Percentiles rank a stretch among this genome's conserved stretches.
Evolutionary conservation across 176 grass and related monocot genomes (phyloP).

Genomic region (Ensete ventricosum): DNA sequence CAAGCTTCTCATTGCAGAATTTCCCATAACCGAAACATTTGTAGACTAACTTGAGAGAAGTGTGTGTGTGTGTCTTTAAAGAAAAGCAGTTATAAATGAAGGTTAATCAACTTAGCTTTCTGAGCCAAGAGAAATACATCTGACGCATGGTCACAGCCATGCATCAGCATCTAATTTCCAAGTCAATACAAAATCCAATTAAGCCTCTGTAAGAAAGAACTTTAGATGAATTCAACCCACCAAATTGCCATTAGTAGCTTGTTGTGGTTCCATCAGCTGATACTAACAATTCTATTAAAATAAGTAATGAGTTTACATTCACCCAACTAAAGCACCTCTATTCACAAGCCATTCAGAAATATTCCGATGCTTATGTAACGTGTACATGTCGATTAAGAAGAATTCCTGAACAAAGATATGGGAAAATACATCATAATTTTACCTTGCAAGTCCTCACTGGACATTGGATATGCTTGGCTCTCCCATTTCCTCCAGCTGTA

Average conservation of each 20-base stretch:
- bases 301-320: background rate
- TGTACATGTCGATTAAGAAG: background rate
- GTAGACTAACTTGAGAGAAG: too few species aligned
- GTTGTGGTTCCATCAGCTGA: too few species aligned
- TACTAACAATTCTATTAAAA: background rate
- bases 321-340: background rate
- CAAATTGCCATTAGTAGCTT: too few species aligned
- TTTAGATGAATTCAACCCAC: background rate
- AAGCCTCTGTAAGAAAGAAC: background rate
- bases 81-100: too few species aligned
- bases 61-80: too few species aligned
- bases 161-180: too few species aligned
- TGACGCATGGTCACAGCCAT: too few species aligned
- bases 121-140: too few species aligned
- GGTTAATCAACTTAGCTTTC: too few species aligned
- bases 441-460: conserved; percentile 84
- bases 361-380: background rate
- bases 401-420: background rate
- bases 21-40: too few species aligned
- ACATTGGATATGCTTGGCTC: conserved; percentile 36
- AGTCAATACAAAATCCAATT: too few species aligned
- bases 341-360: background rate
- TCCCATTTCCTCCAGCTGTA: conserved; percentile 99
- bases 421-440: background rate
- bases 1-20: background rate